Conservation (phyloP, 73 alveolate genomes). For the Tetrahymena elliotti region DNA sequence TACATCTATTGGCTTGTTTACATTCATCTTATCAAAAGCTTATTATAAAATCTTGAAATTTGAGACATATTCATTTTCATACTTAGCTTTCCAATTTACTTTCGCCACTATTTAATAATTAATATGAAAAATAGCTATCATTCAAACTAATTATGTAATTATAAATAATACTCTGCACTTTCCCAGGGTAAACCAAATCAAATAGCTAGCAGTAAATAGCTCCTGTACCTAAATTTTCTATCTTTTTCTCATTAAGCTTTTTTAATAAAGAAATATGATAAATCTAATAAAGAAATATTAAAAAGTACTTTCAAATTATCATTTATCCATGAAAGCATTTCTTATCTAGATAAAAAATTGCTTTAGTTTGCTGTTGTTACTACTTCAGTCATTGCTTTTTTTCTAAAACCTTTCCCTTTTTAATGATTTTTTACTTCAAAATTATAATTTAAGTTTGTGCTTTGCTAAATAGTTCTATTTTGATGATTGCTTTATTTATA, state of each 20-base stretch:
- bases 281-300: not conserved
- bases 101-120: not conserved
- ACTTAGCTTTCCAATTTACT: not conserved
- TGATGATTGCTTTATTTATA: not conserved
- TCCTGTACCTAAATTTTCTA: not conserved
- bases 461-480: not conserved
- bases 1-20: not conserved
- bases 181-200: not conserved
- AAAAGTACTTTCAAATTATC: not conserved
- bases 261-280: not conserved
- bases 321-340: not conserved
- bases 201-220: not conserved
- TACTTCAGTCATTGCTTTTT: not conserved
- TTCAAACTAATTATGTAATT: not conserved
- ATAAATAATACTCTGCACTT: not conserved
- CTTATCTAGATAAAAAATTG: not conserved
- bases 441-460: not conserved
- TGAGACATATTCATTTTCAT: not conserved
- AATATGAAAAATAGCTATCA: not conserved
- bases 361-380: not conserved
- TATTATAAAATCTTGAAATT: not conserved
- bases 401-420: not conserved
- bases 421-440: not conserved
- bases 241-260: not conserved
- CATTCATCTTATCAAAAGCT: not conserved